A percentile compares a stretch with the other conserved stretches of the same genome.
Conservation (phyloP, 1,139 yeast genomes). For the Magnusiomyces magnusii region DNA sequence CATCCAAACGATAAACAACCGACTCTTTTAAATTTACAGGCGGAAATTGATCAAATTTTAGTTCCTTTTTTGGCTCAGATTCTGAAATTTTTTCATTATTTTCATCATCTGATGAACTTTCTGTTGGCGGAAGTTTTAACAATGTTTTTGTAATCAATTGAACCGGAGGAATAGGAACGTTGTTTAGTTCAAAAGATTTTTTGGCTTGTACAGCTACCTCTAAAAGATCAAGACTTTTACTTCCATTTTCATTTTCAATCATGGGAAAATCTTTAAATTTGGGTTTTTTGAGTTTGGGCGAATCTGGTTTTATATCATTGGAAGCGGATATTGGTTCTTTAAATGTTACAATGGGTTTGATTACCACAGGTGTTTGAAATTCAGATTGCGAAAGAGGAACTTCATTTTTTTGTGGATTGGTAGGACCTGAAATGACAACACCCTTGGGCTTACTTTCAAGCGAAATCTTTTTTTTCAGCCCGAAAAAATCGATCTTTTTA, state of each 20-base stretch:
- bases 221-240: too few species aligned
- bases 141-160: too few species aligned
- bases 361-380: not conserved
- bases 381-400: not conserved
- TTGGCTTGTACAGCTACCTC: too few species aligned
- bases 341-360: not conserved
- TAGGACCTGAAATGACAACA: not conserved
- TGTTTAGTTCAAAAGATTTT: too few species aligned
- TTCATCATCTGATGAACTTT: not conserved
- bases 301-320: too few species aligned
- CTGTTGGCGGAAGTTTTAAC: not conserved
- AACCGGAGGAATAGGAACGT: too few species aligned
- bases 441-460: not conserved
- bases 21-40: too few species aligned
- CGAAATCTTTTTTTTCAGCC: not conserved
- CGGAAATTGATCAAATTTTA: too few species aligned
- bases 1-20: too few species aligned
- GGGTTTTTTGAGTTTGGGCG: too few species aligned
- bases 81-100: not conserved
- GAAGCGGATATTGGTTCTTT: not conserved
- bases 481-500: not conserved
- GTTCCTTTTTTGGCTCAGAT: not conserved
- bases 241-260: too few species aligned
- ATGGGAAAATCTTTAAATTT: too few species aligned
- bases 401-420: not conserved